Conservation (phyloP, 2,329 filamentous ascomycete species). For the Diaporthe eres region DNA sequence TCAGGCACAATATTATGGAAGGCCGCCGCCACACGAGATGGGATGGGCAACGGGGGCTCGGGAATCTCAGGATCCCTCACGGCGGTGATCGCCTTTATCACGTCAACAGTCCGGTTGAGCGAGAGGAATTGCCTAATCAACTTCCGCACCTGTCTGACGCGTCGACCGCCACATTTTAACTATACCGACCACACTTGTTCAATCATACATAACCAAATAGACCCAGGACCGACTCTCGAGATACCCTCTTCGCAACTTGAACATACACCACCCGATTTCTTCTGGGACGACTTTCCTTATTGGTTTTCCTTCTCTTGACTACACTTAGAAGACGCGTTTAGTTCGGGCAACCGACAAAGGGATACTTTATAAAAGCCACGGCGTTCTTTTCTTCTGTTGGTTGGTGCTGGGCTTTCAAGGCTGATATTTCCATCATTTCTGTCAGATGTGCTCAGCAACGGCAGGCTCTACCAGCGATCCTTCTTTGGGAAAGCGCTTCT, state of each 20-base stretch:
- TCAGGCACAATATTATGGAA: constrained; percentile 45
- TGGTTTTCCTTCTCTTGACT: constrained; percentile 25
- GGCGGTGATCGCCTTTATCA: constrained; percentile 10
- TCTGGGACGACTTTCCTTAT: constrained; percentile 30
- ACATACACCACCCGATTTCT: constrained; percentile 29
- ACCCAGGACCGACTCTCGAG: constrained; percentile 30
- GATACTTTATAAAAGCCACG: constrained; percentile 31
- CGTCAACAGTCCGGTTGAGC: not conserved
- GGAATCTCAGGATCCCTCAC: constrained; percentile 33
- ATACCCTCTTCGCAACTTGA: constrained; percentile 41
- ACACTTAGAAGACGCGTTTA: constrained; percentile 41
- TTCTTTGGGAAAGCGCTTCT: not conserved
- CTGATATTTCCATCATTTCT: not conserved
- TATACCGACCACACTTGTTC: not conserved
- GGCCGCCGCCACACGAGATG: constrained; percentile 53
- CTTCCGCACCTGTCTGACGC: too few species aligned
- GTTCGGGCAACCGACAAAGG: constrained; percentile 42
- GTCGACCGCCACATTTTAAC: not conserved
- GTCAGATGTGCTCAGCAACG: not conserved
- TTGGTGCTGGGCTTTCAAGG: constrained; percentile 11
- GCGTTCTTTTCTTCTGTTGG: constrained; percentile 34
- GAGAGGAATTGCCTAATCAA: not conserved
- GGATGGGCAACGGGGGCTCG: constrained; percentile 54
- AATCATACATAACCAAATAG: constrained; percentile 10
- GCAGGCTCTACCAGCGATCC: not conserved